Evolutionary conservation across 495 filamentous ascomycete species (phyloP), one percentile per base, ranked within the genome.

Genomic region (Polyplosphaeria fusca): DNA sequence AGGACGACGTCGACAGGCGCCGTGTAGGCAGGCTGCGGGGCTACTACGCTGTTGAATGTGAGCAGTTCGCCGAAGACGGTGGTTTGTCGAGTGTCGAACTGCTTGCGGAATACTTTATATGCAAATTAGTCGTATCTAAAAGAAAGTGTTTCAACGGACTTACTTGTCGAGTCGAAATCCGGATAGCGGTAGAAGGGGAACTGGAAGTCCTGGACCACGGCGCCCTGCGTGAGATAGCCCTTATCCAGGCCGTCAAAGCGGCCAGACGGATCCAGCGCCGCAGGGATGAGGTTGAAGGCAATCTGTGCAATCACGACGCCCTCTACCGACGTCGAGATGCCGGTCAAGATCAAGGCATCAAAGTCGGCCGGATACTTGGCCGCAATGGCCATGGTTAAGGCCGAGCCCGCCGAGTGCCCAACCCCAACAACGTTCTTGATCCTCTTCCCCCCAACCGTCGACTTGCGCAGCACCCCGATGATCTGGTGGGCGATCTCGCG

Each of bases 401-500:
- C 48, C 30, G 58, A 61, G 41, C 74, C 73, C 12, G 68, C 57
- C 47, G 70, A 73, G 58, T 76, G 73, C 26, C 71, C 73, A 12
- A 76, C 65, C 32, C 70, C 72, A 13, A 77, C 60, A 23, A 76
- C 63, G 3, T 71, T 64, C 19, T 64, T 26, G 66, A 74, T 70
- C 4, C 27, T 28, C 26, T 62, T 60, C 4, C 45, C 35, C 46
- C 52, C 47, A 41, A 73, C 23, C 2, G 5, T 19, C 2, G 12
- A 45, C 12, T 35, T 58, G 37, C 65, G 66, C 16, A 74, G 64
- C 23, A 68, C 46, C n/a, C 43, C 23, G 14, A 67, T 67, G 14
- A 77, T 58, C n/a, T 47, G n/a, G 39, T 73, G 67, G 1, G 66
- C 65, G 30, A 77, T 67, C n/a, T 66, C 71, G 42, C 71, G 52